phyloP scores from a whole-genome alignment of 208 protist species.

The Blastocrithidia nonstop region DNA sequence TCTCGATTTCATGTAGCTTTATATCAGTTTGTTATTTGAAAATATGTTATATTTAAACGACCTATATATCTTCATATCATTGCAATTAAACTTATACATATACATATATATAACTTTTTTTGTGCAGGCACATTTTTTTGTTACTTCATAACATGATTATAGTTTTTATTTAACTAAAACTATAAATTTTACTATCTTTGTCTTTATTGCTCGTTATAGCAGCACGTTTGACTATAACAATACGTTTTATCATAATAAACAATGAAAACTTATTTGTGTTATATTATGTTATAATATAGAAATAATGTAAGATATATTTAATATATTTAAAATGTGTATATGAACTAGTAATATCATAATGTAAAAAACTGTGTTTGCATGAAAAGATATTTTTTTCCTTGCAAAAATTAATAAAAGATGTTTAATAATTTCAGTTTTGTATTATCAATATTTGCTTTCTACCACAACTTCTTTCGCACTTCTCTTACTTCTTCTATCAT shows the following conservation, averaged over 20 bases:
- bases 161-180: too few species aligned
- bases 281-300: too few species aligned
- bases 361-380: too few species aligned
- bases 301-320: too few species aligned
- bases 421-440: conserved; percentile 3
- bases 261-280: too few species aligned
- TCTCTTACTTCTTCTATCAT: not conserved
- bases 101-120: conserved; percentile 1
- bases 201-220: too few species aligned
- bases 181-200: too few species aligned
- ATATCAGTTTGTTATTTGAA: conserved; percentile 1
- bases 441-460: conserved; percentile 3
- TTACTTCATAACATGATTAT: not conserved
- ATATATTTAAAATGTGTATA: too few species aligned
- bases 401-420: not conserved
- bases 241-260: too few species aligned
- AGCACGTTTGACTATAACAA: too few species aligned
- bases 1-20: not conserved
- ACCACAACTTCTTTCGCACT: not conserved
- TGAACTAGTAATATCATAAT: too few species aligned
- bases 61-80: not conserved
- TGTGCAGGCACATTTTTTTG: conserved; percentile 1
- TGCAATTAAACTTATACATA: not conserved
- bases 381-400: conserved; percentile 3
- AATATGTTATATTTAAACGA: not conserved